Conservation (phyloP, 225 moss, liverwort and hornwort genomes). For the Bryoerythrophyllum caledonicum region DNA sequence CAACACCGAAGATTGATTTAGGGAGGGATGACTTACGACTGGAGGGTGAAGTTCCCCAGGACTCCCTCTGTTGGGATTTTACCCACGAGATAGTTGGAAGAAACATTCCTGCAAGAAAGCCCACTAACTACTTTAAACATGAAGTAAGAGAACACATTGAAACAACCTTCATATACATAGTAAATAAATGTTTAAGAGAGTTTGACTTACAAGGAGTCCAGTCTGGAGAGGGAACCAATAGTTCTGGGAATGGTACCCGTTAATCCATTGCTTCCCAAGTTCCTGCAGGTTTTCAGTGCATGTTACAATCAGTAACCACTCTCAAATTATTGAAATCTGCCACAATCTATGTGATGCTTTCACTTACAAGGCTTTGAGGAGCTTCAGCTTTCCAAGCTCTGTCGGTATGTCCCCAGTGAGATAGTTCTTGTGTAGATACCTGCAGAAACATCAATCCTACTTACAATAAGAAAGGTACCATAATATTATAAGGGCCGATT, state of each 20-base stretch:
- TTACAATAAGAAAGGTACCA: neutral
- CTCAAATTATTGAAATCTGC: neutral
- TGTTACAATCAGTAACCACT: neutral
- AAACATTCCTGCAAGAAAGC: slow-evolving; percentile 54
- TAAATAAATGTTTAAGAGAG: neutral
- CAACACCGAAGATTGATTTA: neutral
- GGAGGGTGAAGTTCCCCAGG: slow-evolving; percentile 40
- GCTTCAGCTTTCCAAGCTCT: slow-evolving; percentile 46
- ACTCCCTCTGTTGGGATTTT: slow-evolving; percentile 55
- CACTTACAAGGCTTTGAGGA: slow-evolving; percentile 35
- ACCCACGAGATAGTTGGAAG: slow-evolving; percentile 56
- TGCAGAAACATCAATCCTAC: slow-evolving; percentile 21
- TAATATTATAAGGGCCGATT: neutral
- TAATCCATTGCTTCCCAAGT: slow-evolving; percentile 37
- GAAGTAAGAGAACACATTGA: neutral
- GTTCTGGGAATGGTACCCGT: slow-evolving; percentile 28
- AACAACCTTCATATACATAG: neutral
- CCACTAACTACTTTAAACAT: neutral
- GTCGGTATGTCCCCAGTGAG: slow-evolving; percentile 51
- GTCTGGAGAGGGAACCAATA: slow-evolving; percentile 30
- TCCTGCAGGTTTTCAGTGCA: slow-evolving; percentile 17
- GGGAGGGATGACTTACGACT: slow-evolving; percentile 46
- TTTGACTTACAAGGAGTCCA: slow-evolving; percentile 30
- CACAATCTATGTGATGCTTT: slow-evolving; percentile 1
- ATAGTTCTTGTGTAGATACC: slow-evolving; percentile 57